phyloP scores from a whole-genome alignment of 257 asterid species.

The Cynanchum wilfordii region DNA sequence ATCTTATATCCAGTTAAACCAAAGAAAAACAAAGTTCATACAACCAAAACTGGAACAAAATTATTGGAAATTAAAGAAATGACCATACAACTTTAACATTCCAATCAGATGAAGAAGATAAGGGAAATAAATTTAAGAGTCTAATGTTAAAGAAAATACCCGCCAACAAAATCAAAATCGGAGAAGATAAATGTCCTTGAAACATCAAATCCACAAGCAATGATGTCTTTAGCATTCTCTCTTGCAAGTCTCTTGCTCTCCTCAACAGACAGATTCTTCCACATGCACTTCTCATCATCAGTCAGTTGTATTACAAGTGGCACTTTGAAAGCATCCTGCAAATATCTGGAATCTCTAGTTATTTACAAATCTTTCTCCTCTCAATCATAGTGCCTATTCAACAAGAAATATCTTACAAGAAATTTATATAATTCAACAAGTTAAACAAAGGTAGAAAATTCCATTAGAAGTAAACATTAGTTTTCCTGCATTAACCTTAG shows the following conservation, averaged over 20 bases:
- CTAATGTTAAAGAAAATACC: slow-evolving; percentile 44
- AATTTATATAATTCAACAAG: not conserved
- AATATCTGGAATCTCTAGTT: slow-evolving; percentile 43
- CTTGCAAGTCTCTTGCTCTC: slow-evolving; percentile 94
- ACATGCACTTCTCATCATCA: slow-evolving; percentile 96
- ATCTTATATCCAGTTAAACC: not conserved
- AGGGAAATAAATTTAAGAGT: not conserved
- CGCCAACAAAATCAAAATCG: slow-evolving; percentile 87
- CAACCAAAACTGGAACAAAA: not conserved
- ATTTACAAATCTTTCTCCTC: not conserved
- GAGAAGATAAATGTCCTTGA: slow-evolving; percentile 90
- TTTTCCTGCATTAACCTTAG: not conserved
- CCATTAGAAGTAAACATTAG: not conserved
- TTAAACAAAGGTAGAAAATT: not conserved
- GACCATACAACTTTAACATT: not conserved
- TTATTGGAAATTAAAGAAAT: not conserved
- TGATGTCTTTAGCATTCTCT: slow-evolving; percentile 96
- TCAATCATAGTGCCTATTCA: no score
- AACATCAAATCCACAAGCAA: slow-evolving; percentile 93
- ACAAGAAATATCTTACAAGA: not conserved
- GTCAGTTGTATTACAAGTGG: slow-evolving; percentile 92
- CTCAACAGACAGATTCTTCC: slow-evolving; percentile 89
- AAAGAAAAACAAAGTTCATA: not conserved
- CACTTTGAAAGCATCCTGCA: slow-evolving; percentile 95
- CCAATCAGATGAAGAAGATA: not conserved